A percentile compares a stretch with the other conserved stretches of the same genome.
Conservation (phyloP, 257 asterid genomes). For the Catharanthus roseus region DNA sequence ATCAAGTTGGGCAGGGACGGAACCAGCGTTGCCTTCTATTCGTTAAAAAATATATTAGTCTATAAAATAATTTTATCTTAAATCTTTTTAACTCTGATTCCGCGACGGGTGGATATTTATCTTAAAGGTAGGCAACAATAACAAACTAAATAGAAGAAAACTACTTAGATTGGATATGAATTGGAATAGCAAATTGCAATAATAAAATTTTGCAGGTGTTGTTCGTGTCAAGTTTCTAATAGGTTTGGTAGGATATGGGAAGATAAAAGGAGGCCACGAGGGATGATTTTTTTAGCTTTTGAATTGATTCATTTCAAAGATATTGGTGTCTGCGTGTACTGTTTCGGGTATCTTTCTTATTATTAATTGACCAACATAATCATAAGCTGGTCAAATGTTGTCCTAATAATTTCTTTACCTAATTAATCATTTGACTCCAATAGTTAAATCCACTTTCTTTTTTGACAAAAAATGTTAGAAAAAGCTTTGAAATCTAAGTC, state of each 20-base stretch:
- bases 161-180: neutral
- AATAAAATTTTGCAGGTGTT: neutral
- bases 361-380: neutral
- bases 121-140: too few species aligned
- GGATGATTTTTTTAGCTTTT: neutral
- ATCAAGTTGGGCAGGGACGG: too few species aligned
- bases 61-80: too few species aligned
- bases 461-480: neutral
- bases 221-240: neutral
- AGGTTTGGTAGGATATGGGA: neutral
- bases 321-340: neutral
- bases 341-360: too few species aligned
- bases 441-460: neutral
- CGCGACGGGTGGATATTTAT: too few species aligned
- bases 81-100: too few species aligned
- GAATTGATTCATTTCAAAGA: neutral
- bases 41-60: too few species aligned
- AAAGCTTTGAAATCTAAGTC: too few species aligned
- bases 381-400: neutral
- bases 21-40: too few species aligned
- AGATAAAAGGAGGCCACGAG: neutral
- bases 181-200: neutral
- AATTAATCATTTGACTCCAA: constrained; percentile 8
- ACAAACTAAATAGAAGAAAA: too few species aligned
- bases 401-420: neutral